These are phyloP conservation scores for Dryas octopetala DNA, from an alignment of 306 rosid genomes.

Conservation along the genomic window DNA sequence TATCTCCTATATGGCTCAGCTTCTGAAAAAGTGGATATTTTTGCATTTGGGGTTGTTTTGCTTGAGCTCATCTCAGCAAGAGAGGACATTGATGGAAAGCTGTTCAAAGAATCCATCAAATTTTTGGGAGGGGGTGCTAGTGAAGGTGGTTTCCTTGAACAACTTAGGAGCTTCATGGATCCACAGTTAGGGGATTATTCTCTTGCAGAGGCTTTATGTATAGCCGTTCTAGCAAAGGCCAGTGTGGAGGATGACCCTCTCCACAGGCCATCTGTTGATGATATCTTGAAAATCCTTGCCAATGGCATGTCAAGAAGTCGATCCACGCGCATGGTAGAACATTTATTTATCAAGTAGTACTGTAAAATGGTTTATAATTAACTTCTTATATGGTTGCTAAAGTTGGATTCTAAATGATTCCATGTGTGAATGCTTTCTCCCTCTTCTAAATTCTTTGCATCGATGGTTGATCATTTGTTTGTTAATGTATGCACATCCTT, in stretches of 20 bases:
- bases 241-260: conserved; percentile 66
- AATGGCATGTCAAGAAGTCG: conserved; percentile 38
- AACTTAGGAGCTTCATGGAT: conserved; percentile 59
- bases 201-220: conserved; percentile 54
- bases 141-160: conserved; percentile 62
- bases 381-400: not conserved
- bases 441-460: not conserved
- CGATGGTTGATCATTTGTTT: not conserved
- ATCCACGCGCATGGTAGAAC: not conserved
- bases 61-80: conserved; percentile 65
- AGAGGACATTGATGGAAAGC: conserved; percentile 47
- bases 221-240: conserved; percentile 60
- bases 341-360: not conserved
- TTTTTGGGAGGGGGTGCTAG: conserved; percentile 50
- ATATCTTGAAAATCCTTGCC: conserved; percentile 59
- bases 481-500: not conserved
- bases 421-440: not conserved
- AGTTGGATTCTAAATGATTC: not conserved
- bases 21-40: conserved; percentile 57
- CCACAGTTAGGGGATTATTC: conserved; percentile 53
- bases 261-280: conserved; percentile 63
- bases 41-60: conserved; percentile 65
- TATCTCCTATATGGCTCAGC: conserved; percentile 16
- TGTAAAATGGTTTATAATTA: not conserved
- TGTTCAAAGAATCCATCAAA: conserved; percentile 43